phyloP scores from a whole-genome alignment of 2,329 filamentous ascomycete genomes.

The Hortaea sp. region DNA sequence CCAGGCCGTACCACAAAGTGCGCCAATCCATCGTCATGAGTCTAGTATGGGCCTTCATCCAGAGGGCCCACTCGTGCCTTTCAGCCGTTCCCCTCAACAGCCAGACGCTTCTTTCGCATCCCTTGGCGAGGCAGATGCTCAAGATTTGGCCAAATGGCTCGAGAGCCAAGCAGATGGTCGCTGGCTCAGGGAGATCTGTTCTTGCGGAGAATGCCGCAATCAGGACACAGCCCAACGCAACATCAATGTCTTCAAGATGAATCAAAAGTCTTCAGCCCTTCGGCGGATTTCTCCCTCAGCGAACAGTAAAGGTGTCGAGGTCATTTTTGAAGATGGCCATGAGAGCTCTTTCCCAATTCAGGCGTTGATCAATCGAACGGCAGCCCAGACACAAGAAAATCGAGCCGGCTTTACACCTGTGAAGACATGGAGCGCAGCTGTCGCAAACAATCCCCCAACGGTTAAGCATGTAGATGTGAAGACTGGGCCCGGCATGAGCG shows the following conservation, averaged over 20 bases:
- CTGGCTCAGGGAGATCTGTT: conserved; percentile 8
- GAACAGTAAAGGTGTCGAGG: conserved; percentile 5
- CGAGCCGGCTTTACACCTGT: conserved; percentile 12
- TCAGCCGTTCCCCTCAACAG: too few species aligned
- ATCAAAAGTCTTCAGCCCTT: neutral
- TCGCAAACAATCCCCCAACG: conserved; percentile 15
- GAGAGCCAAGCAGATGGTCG: neutral
- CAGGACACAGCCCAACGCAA: conserved; percentile 21
- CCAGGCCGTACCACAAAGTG: too few species aligned
- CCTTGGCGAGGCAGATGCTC: too few species aligned
- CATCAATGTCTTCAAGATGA: conserved; percentile 22
- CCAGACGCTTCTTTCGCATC: too few species aligned
- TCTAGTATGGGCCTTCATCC: too few species aligned
- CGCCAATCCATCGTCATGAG: too few species aligned
- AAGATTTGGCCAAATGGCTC: too few species aligned
- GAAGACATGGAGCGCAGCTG: conserved; percentile 16
- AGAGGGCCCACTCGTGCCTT: too few species aligned
- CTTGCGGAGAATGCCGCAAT: conserved; percentile 16
- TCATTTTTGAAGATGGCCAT: conserved; percentile 12
- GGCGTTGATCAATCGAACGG: conserved; percentile 6
- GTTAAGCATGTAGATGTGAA: conserved; percentile 14
- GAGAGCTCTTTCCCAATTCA: conserved; percentile 8
- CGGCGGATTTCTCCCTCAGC: neutral
- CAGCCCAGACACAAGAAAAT: conserved; percentile 4
- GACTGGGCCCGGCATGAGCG: conserved; percentile 13